phyloP scores from a whole-genome alignment of 768 basidiomycete genomes.

The Lyophyllum semitale region DNA sequence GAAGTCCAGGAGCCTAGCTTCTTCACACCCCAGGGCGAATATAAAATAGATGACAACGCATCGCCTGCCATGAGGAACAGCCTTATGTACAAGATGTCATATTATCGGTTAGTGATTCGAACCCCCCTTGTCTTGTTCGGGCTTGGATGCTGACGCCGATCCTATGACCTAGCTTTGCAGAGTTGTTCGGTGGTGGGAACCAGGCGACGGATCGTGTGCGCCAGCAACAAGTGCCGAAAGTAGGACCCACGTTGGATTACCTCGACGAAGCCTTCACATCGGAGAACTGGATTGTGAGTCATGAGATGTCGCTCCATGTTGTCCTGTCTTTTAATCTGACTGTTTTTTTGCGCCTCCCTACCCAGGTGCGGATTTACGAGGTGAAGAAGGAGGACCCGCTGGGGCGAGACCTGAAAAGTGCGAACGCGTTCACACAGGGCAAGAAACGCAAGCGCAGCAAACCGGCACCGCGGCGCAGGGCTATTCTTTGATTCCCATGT shows the following conservation, averaged over 20 bases:
- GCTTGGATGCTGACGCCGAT: not conserved
- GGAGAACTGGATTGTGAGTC: slow-evolving; percentile 96
- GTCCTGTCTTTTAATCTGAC: no score
- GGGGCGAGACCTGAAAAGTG: slow-evolving; percentile 87
- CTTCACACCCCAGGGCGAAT: slow-evolving; percentile 92
- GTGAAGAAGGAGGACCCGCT: slow-evolving; percentile 93
- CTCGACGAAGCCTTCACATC: slow-evolving; percentile 98
- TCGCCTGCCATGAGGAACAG: slow-evolving; percentile 89
- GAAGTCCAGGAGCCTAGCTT: slow-evolving; percentile 95
- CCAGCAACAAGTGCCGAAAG: slow-evolving; percentile 77
- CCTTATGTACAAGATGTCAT: slow-evolving; percentile 99
- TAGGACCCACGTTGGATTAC: slow-evolving; percentile 82
- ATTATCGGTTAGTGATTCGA: slow-evolving; percentile 67
- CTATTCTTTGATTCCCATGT: slow-evolving; percentile 17
- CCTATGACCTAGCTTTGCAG: slow-evolving; percentile 63
- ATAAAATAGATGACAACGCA: slow-evolving; percentile 86
- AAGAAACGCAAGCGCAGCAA: slow-evolving; percentile 88
- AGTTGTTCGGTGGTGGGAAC: slow-evolving; percentile 78
- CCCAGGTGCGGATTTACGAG: slow-evolving; percentile 85
- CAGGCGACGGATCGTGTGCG: slow-evolving; percentile 85
- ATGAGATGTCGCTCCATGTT: no score
- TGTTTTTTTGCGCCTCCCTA: not conserved
- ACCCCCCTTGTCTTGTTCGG: not conserved
- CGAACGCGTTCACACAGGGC: slow-evolving; percentile 81
- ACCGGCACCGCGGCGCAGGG: slow-evolving; percentile 62